Evolutionary conservation across 805 yeast genomes (phyloP), one percentile per base, ranked within the genome.

Genomic region (Suhomyces prunicola): DNA sequence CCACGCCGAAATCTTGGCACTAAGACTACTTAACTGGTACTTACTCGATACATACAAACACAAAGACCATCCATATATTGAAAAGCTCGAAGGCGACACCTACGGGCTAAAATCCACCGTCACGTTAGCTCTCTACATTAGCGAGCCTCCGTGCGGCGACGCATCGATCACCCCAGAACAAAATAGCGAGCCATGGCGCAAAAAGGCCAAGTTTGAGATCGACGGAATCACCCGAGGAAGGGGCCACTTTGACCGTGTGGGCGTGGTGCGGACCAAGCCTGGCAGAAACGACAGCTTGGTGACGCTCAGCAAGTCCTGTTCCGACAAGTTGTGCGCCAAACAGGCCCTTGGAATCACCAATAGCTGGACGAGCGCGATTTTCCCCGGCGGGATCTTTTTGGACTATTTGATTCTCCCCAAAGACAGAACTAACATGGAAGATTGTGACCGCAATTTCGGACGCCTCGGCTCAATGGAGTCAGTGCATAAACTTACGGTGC

Each of bases 81-180:
- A 67, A 48, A 53, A 50, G 17, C 7, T 17, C 17, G 27, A 22
- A 6, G 41, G 24, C 5, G 55, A 52, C 8, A 17, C 42, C 39
- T 83, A 60, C 54, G 54, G 39, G 24, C 48, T 82, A 48, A 78
- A 69, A 44, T 49, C 57, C 0, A 71, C 68, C 2, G 65, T 80
- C 45, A 62, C 73, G 47, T 67, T 90, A 51, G 86, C 84, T 0
- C 64, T 90, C 57, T 86, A 82, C 55, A 72, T 88, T 5, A 83
- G 92, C 9, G 94, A 88, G 56, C 75, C 86, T 0, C 97, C 97
- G 0, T 92, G 98, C 72, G 98, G 98, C 1, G 97, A 92, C 65
- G 85, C 89, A 0, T 86, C 96, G 5, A 65, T 24, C 54, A 71
- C 3, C 56, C 63, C 13, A 47, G 29, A 26, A 35, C 52, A 49